Percentiles rank a stretch among this genome's conserved stretches.
Conservation (phyloP, 176 grass and related monocot species). For the Aegilops tauschii region DNA sequence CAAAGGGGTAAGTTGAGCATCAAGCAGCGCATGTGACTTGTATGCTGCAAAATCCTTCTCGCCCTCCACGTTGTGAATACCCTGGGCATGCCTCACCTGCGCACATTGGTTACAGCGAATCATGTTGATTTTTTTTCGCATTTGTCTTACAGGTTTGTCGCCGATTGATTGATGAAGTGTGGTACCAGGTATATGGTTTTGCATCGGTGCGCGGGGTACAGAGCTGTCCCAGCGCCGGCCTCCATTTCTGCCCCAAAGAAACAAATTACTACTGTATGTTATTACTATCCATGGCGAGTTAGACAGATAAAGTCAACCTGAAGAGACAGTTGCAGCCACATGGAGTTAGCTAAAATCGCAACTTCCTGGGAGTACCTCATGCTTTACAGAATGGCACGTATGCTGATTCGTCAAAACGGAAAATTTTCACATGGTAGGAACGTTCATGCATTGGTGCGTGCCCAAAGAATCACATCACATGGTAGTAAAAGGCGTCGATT, state of each 20-base stretch:
- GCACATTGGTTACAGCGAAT: not conserved
- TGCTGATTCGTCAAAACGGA: not conserved
- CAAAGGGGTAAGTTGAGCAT: constrained; percentile 62
- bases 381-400: not conserved
- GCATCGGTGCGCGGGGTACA: constrained; percentile 80
- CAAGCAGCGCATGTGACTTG: constrained; percentile 49
- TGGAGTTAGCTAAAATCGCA: not conserved
- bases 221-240: constrained; percentile 22
- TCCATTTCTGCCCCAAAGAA: constrained; percentile 33
- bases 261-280: not conserved
- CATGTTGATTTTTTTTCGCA: not conserved
- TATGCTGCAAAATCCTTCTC: constrained; percentile 61
- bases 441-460: not conserved
- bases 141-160: not conserved
- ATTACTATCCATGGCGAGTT: not conserved
- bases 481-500: too few relatives aligned
- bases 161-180: not conserved
- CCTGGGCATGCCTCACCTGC: constrained; percentile 97
- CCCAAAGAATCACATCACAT: not conserved
- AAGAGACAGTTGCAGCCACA: not conserved
- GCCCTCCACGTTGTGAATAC: constrained; percentile 83
- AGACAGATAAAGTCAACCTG: not conserved
- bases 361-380: not conserved
- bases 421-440: not conserved
- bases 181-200: constrained; percentile 87